These are phyloP conservation scores for Xylariaceae sp. DNA, from an alignment of 2,329 filamentous ascomycete species.

Conservation along the genomic window DNA sequence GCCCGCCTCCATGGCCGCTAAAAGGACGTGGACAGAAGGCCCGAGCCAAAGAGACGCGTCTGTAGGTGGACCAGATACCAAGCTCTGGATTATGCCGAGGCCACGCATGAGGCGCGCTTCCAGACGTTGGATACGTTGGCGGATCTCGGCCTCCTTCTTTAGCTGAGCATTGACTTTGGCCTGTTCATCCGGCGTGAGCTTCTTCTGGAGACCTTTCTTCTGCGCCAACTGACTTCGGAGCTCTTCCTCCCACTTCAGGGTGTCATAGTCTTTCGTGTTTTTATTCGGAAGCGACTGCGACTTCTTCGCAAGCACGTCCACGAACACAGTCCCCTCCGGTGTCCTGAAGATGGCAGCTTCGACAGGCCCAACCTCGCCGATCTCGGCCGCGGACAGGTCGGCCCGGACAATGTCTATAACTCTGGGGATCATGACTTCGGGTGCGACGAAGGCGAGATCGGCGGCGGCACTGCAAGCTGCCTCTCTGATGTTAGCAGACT, in stretches of 20 bases:
- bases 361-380: slow-evolving; percentile 70
- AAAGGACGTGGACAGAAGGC: slow-evolving; percentile 66
- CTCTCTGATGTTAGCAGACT: slow-evolving; percentile 45
- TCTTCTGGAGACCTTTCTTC: slow-evolving; percentile 88
- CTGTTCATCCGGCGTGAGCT: slow-evolving; percentile 82
- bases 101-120: slow-evolving; percentile 73
- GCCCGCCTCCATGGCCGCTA: slow-evolving; percentile 71
- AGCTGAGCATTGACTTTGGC: slow-evolving; percentile 88
- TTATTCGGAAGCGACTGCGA: slow-evolving; percentile 68
- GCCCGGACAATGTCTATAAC: slow-evolving; percentile 68
- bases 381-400: slow-evolving; percentile 66
- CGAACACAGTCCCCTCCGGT: slow-evolving; percentile 78
- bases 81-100: slow-evolving; percentile 75
- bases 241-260: slow-evolving; percentile 95
- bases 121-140: slow-evolving; percentile 62
- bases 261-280: slow-evolving; percentile 92
- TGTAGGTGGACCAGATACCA: slow-evolving; percentile 83
- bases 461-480: slow-evolving; percentile 83
- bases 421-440: slow-evolving; percentile 69
- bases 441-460: slow-evolving; percentile 89
- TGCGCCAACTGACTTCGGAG: slow-evolving; percentile 79
- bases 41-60: slow-evolving; percentile 87
- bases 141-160: slow-evolving; percentile 76
- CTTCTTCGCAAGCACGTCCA: slow-evolving; percentile 88
- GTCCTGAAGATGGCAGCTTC: slow-evolving; percentile 93